These are phyloP conservation scores for Neurospora tetraspora DNA, from an alignment of 495 filamentous ascomycete species.

Conservation along the genomic window DNA sequence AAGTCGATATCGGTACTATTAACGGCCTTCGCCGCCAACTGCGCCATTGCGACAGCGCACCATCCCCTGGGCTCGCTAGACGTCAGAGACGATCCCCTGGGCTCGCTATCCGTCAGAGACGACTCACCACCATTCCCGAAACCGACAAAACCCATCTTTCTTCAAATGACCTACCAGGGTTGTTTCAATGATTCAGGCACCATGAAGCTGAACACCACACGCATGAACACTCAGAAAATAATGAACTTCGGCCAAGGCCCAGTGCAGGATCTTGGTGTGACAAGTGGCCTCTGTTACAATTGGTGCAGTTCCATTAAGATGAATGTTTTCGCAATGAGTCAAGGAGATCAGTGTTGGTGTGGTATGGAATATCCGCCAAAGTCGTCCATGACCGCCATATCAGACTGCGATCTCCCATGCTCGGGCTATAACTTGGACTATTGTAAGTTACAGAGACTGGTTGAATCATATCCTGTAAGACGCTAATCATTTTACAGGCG, in stretches of 20 bases:
- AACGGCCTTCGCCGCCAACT: slow-evolving; percentile 9
- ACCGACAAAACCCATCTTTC: background rate
- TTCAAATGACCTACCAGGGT: slow-evolving; percentile 11
- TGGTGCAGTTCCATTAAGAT: background rate
- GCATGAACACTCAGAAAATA: slow-evolving; percentile 2
- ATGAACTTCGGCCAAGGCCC: background rate
- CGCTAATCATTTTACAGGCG: slow-evolving; percentile 39
- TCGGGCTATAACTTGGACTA: slow-evolving; percentile 40
- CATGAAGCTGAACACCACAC: slow-evolving; percentile 7
- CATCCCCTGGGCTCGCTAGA: background rate
- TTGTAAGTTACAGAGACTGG: slow-evolving; percentile 41
- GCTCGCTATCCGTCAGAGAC: background rate
- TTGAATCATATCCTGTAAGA: background rate
- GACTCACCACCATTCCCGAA: background rate
- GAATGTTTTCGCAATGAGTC: slow-evolving; percentile 6
- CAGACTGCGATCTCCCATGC: slow-evolving; percentile 46
- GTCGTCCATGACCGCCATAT: slow-evolving; percentile 33
- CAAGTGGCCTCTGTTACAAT: background rate
- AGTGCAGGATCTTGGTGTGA: background rate
- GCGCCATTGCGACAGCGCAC: background rate
- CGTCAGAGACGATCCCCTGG: background rate
- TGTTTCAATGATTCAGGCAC: slow-evolving; percentile 23
- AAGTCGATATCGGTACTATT: slow-evolving; percentile 12
- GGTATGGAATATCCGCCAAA: slow-evolving; percentile 47
- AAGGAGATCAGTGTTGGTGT: slow-evolving; percentile 46